phyloP scores from a whole-genome alignment of 2,329 filamentous ascomycete genomes.

The Acrocalymma vagum region DNA sequence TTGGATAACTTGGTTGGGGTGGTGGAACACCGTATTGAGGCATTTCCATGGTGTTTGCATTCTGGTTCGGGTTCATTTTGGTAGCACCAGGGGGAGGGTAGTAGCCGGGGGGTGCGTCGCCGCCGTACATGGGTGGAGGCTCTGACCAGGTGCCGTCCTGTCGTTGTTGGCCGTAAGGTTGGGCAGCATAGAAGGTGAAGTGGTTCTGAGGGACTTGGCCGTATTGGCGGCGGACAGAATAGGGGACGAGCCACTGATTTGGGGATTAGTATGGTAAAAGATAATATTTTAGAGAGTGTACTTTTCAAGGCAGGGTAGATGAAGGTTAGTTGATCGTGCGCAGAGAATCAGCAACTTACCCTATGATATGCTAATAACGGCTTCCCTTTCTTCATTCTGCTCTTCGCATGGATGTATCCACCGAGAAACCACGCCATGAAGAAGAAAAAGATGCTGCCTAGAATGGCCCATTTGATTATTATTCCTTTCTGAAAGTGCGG shows the following conservation, averaged over 20 bases:
- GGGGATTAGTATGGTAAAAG: not conserved
- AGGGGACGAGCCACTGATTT: constrained; percentile 53
- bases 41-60: constrained; percentile 33
- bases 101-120: constrained; percentile 46
- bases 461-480: constrained; percentile 76
- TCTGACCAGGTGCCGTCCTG: constrained; percentile 41
- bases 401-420: constrained; percentile 75
- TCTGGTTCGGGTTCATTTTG: constrained; percentile 38
- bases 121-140: constrained; percentile 43
- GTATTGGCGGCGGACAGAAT: constrained; percentile 43
- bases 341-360: constrained; percentile 30
- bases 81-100: constrained; percentile 38
- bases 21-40: constrained; percentile 27
- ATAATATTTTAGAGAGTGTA: too few species aligned
- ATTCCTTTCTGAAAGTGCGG: constrained; percentile 60
- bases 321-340: not conserved
- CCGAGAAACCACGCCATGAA: constrained; percentile 70
- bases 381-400: constrained; percentile 70
- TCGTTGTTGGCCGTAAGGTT: constrained; percentile 30
- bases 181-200: constrained; percentile 49
- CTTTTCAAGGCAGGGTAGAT: constrained; percentile 5
- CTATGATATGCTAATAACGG: constrained; percentile 75
- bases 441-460: constrained; percentile 67
- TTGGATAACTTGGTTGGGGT: constrained; percentile 14
- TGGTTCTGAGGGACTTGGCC: constrained; percentile 45